Conservation (phyloP, 306 rosid species). For the Quercus rubra region DNA sequence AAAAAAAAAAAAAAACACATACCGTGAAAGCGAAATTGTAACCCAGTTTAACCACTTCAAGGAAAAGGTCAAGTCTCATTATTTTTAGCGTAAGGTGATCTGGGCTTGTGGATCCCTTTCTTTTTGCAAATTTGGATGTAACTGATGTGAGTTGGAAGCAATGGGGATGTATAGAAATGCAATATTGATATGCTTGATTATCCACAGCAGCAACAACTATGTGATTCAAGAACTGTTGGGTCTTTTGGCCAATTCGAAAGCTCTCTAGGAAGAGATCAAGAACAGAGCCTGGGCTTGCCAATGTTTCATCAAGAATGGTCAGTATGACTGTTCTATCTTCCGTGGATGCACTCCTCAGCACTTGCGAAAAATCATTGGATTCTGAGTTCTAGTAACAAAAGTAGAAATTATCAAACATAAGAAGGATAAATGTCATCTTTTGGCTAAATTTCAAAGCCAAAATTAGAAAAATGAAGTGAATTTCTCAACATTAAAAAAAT, state of each 20-base stretch:
- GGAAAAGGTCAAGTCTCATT: slow-evolving; percentile 33
- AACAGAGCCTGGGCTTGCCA: slow-evolving; percentile 51
- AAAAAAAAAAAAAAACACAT: not conserved
- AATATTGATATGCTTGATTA: slow-evolving; percentile 30
- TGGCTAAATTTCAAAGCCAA: too few relatives aligned
- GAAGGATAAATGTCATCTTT: too few relatives aligned
- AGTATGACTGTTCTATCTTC: slow-evolving; percentile 40
- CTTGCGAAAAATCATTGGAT: slow-evolving; percentile 24
- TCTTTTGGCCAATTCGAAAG: slow-evolving; percentile 42
- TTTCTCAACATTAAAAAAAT: too few relatives aligned
- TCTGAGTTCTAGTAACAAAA: slow-evolving; percentile 15
- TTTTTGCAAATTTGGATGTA: slow-evolving; percentile 16
- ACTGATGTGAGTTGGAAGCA: slow-evolving; percentile 42
- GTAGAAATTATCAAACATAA: too few relatives aligned
- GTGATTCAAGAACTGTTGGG: slow-evolving; percentile 43
- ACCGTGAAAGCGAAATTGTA: slow-evolving; percentile 54
- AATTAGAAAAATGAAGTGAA: too few relatives aligned
- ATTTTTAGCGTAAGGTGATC: slow-evolving; percentile 7
- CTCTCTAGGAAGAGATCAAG: slow-evolving; percentile 51
- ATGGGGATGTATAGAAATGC: slow-evolving; percentile 43
- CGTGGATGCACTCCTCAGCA: slow-evolving; percentile 39
- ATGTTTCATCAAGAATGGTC: slow-evolving; percentile 48
- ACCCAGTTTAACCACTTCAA: slow-evolving; percentile 37
- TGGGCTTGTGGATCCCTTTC: not conserved
- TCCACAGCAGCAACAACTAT: slow-evolving; percentile 43